Evolutionary conservation across 2,329 filamentous ascomycete species (phyloP).

Genomic region (Beauveria sp.): DNA sequence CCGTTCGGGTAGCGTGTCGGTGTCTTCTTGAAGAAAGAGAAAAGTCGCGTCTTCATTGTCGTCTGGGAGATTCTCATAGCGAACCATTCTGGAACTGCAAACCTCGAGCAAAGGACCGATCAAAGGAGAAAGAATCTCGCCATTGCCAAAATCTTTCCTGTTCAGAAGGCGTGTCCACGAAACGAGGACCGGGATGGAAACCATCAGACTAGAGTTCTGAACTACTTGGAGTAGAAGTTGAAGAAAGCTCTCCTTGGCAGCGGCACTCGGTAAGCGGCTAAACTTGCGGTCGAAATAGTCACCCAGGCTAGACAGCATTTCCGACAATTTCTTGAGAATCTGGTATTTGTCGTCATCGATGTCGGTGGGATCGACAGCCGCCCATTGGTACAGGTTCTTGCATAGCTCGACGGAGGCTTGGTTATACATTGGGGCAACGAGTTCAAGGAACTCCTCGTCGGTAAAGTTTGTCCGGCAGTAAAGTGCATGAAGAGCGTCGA

Average conservation of each 20-base stretch:
- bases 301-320: slow-evolving; percentile 81
- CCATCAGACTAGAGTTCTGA: slow-evolving; percentile 77
- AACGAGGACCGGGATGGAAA: slow-evolving; percentile 88
- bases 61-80: slow-evolving; percentile 80
- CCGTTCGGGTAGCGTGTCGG: slow-evolving; percentile 86
- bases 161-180: slow-evolving; percentile 80
- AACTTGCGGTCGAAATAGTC: slow-evolving; percentile 77
- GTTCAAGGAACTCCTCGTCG: slow-evolving; percentile 68
- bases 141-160: slow-evolving; percentile 57
- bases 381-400: slow-evolving; percentile 71
- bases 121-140: slow-evolving; percentile 53
- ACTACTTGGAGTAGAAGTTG: slow-evolving; percentile 72
- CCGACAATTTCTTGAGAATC: slow-evolving; percentile 86
- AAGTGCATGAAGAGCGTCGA: slow-evolving; percentile 72
- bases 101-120: slow-evolving; percentile 73
- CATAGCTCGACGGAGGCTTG: slow-evolving; percentile 64
- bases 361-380: slow-evolving; percentile 68
- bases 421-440: slow-evolving; percentile 74
- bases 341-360: slow-evolving; percentile 89
- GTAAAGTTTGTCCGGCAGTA: slow-evolving; percentile 69
- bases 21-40: slow-evolving; percentile 82
- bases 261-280: slow-evolving; percentile 52
- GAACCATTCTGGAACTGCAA: slow-evolving; percentile 74
- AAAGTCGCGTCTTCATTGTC: slow-evolving; percentile 74
- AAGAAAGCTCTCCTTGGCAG: slow-evolving; percentile 67